Base-by-base conservation (phyloP, 768 basidiomycete species). In the Albatrellus ellisii region DNA sequence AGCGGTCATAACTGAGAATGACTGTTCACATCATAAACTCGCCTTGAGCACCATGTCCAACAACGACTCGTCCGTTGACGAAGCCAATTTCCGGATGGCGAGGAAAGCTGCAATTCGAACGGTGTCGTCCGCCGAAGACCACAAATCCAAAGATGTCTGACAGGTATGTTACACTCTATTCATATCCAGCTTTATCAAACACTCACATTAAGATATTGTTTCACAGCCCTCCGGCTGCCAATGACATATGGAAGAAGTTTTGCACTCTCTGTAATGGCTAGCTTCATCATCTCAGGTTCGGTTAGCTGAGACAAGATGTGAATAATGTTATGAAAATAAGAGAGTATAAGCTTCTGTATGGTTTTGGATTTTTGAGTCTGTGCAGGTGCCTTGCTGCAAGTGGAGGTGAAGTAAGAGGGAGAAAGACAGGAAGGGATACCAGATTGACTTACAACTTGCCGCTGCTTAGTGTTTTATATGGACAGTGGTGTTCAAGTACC, bases 241-340 rank as follows among this genome's bases (percentile, higher is more conserved):
- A 81, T 71, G 21, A 95, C 69, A 59, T 92, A 97, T 0, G 95
- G 94, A 4, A 97, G 62, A 21, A 98, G 67, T 60, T 91, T 95
- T 1, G 83, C 75, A 45, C 81, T 89, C 61, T 97, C 94, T 2
- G 69, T 66, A 42, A 97, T 64, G 1, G 87, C 83, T 11, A 88
- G 67, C 6, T 77, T 69, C 24, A 82, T 61, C 49, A 70, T 66
- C 20, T 80, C 73, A 45, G 68, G 61, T 54, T 87, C 74, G 39
- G 79, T 72, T 43, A 91, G 66, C 45, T 92, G 81, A 3, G 75
- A 72, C 43, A 92, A 67, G 32, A 97, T 59, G 50, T 85, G 77
- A 15, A 89, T 68, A 44, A 87, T 62, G 54, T 92, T 95, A 60
- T 82, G 75, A 58, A 97, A 91, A 62, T 87, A 89, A 2, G 90